These are phyloP conservation scores for Echium plantagineum DNA, from an alignment of 257 asterid species.

Conservation along the genomic window DNA sequence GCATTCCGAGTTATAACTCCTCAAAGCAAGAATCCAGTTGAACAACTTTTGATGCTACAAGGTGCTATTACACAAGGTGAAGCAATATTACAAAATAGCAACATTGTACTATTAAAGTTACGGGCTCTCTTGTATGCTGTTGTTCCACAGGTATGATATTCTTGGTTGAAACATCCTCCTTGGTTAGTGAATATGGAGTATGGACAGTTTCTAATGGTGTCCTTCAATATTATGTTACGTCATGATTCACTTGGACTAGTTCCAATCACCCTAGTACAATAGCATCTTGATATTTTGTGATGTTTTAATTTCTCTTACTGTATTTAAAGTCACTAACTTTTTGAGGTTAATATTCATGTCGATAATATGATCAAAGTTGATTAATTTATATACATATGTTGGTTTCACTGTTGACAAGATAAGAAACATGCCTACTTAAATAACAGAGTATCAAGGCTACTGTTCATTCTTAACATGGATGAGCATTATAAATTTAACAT, in stretches of 20 bases:
- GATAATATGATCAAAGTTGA: too few relatives aligned
- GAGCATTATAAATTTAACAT: too few relatives aligned
- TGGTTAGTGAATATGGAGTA: neutral
- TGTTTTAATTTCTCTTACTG: too few relatives aligned
- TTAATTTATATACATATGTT: too few relatives aligned
- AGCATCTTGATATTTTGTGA: too few relatives aligned
- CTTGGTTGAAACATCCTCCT: neutral
- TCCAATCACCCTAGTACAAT: neutral
- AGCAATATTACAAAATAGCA: constrained; percentile 58
- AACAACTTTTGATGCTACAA: constrained; percentile 66
- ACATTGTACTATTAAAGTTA: constrained; percentile 53
- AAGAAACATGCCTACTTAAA: too few relatives aligned
- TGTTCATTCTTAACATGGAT: too few relatives aligned
- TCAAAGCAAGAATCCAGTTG: constrained; percentile 70
- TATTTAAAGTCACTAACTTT: too few relatives aligned
- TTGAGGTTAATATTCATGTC: too few relatives aligned
- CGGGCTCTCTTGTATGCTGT: constrained; percentile 63
- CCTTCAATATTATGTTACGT: neutral
- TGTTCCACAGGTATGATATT: constrained; percentile 55
- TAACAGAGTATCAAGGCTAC: too few relatives aligned
- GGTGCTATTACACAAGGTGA: constrained; percentile 63
- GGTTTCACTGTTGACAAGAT: too few relatives aligned
- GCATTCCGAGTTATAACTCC: constrained; percentile 59
- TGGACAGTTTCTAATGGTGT: neutral
- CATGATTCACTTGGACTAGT: neutral